phyloP scores from a whole-genome alignment of 768 basidiomycete genomes.

The Amanita rubescens region DNA sequence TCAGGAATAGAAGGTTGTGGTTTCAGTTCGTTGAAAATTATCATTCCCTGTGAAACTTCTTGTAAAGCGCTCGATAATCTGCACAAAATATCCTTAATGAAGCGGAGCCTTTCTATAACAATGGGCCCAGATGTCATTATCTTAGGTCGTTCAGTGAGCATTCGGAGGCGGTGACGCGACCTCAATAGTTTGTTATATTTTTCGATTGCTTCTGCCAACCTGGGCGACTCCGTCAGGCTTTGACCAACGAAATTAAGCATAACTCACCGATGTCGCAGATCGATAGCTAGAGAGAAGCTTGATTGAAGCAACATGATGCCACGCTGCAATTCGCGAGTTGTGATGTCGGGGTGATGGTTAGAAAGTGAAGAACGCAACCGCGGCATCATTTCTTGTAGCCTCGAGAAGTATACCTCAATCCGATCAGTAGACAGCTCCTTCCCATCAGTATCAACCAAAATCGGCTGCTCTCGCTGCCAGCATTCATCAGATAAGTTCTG shows the following conservation, averaged over 20 bases:
- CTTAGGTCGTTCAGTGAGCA: slow-evolving; percentile 13
- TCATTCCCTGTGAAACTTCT: slow-evolving; percentile 29
- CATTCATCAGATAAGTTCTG: slow-evolving; percentile 42
- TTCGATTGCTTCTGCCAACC: slow-evolving; percentile 21
- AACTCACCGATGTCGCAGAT: slow-evolving; percentile 56
- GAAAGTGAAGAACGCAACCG: slow-evolving; percentile 52
- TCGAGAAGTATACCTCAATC: slow-evolving; percentile 56
- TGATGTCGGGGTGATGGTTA: slow-evolving; percentile 73
- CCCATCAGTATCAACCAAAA: slow-evolving; percentile 19
- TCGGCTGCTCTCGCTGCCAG: slow-evolving; percentile 64
- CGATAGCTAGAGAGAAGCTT: slow-evolving; percentile 59
- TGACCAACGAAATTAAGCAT: not conserved
- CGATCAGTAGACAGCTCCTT: slow-evolving; percentile 25
- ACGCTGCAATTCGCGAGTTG: slow-evolving; percentile 81
- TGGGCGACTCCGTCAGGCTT: slow-evolving; percentile 10
- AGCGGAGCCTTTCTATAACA: slow-evolving; percentile 14
- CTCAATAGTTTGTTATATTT: slow-evolving; percentile 19
- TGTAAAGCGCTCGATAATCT: slow-evolving; percentile 27
- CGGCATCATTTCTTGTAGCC: slow-evolving; percentile 59
- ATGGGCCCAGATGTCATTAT: slow-evolving; percentile 19
- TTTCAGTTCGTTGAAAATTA: slow-evolving; percentile 19
- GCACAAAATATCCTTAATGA: slow-evolving; percentile 21
- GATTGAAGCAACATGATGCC: slow-evolving; percentile 76
- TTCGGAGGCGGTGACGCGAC: slow-evolving; percentile 23
- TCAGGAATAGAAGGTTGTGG: not conserved